Evolutionary conservation across 108 stramenopile species (phyloP).

Genomic region (Parietichytrium sp.): DNA sequence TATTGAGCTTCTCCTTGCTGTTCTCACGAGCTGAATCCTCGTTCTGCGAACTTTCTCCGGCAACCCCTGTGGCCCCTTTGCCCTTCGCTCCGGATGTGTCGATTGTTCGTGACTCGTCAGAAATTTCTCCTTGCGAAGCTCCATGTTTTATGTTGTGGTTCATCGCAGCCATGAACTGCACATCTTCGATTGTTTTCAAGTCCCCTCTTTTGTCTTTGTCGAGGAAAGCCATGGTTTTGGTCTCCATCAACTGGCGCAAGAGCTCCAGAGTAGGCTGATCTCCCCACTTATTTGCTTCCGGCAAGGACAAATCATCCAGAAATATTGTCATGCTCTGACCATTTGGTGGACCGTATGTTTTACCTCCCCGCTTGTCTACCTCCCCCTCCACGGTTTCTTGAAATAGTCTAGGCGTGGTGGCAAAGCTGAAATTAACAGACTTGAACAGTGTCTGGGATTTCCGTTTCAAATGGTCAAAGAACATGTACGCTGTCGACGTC

Average conservation of each 20-base stretch:
- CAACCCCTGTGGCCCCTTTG: too few relatives aligned
- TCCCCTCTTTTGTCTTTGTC: conserved; percentile 65
- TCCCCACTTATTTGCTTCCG: conserved; percentile 58
- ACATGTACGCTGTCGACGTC: conserved; percentile 63
- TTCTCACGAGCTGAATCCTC: background rate
- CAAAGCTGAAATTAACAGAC: conserved; percentile 53
- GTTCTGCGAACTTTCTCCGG: too few relatives aligned
- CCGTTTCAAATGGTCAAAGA: conserved; percentile 18
- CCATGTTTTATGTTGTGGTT: conserved; percentile 44
- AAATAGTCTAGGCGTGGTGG: conserved; percentile 52
- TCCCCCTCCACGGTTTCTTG: conserved; percentile 57
- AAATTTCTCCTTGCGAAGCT: background rate
- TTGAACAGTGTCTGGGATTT: conserved; percentile 39
- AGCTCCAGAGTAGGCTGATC: conserved; percentile 66
- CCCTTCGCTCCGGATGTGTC: too few relatives aligned
- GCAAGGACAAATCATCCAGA: conserved; percentile 59
- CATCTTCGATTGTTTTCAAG: conserved; percentile 52
- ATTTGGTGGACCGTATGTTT: conserved; percentile 52
- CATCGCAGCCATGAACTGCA: conserved; percentile 59
- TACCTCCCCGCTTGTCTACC: conserved; percentile 69
- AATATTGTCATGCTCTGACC: conserved; percentile 63
- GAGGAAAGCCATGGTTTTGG: conserved; percentile 51
- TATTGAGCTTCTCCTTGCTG: conserved; percentile 42
- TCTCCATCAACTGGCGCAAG: conserved; percentile 56
- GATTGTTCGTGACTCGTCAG: too few relatives aligned